These are phyloP conservation scores for Lachancea sp. DNA, from an alignment of 805 yeast genomes.

Conservation along the genomic window DNA sequence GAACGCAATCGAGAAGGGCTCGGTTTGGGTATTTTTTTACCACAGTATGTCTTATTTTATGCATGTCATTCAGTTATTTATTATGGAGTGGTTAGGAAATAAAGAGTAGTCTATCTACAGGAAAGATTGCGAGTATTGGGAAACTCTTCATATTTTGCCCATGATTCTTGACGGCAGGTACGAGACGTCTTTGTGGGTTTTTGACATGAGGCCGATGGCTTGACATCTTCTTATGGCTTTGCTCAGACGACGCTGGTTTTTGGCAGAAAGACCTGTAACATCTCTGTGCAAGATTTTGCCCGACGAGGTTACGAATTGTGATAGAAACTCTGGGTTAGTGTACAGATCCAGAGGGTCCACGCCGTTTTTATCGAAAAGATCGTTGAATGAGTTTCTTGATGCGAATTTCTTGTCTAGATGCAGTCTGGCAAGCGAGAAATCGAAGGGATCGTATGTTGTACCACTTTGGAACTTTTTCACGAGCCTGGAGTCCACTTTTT, in stretches of 20 bases:
- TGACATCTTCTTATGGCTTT: conserved; percentile 77
- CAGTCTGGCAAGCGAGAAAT: conserved; percentile 57
- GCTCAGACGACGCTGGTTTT: conserved; percentile 63
- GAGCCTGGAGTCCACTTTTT: conserved; percentile 33
- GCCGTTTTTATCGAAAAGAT: conserved; percentile 42
- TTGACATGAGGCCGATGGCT: conserved; percentile 70
- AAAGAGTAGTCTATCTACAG: neutral
- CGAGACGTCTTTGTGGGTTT: conserved; percentile 58
- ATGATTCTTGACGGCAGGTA: conserved; percentile 33
- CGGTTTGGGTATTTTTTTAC: too few relatives aligned
- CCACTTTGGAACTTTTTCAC: conserved; percentile 44
- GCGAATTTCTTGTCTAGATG: conserved; percentile 41
- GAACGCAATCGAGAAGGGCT: neutral
- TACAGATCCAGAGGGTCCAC: conserved; percentile 67
- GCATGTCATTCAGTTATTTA: conserved; percentile 1
- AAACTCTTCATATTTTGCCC: conserved; percentile 12
- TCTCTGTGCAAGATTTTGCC: conserved; percentile 75
- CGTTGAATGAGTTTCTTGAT: conserved; percentile 20
- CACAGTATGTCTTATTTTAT: neutral
- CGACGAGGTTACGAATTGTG: conserved; percentile 57
- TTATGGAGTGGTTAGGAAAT: conserved; percentile 1
- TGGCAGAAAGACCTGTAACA: conserved; percentile 57
- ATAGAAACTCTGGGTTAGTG: conserved; percentile 62
- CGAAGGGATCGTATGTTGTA: conserved; percentile 72
- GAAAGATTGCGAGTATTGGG: too few relatives aligned